Evolutionary conservation across 305 asterid genomes (phyloP), one percentile per base, ranked within the genome.

Genomic region (Vinca major): DNA sequence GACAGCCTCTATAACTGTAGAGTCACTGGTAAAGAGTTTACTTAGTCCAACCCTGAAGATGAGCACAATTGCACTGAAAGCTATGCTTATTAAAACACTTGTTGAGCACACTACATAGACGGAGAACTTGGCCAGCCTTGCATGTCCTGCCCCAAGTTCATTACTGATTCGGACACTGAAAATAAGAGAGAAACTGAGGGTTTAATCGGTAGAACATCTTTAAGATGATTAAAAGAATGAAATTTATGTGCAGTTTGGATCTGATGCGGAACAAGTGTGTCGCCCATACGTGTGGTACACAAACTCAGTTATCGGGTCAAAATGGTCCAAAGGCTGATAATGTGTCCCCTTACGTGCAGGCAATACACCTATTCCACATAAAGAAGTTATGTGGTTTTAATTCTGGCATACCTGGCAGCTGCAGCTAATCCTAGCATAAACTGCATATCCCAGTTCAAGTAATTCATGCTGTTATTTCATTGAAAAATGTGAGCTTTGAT

Each of bases 81-180:
- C 20, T 62, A 63, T 12, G 13, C 78, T 79, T 43, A 76, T 56
- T 7, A 70, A 7, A 21, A 65, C 66, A 49, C 77, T 76, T 7
- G 79, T 73, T 66, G 64, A 9, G 65, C 11, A 63, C 63, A 79
- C 83, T 67, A 79, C 70, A 9, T 76, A 50, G 52, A 76, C 74
- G 0, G 81, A 70, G 71, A 76, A 66, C 51, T 76, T 70, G 8
- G 79, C 81, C 11, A 73, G 74, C 66, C 56, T 70, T 41, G 83
- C 79, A 76, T 79, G 81, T 9, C 81, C 80, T 20, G 79, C 74
- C 7, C 81, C 83, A 1, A 73, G 81, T 72, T 79, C 83, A n/a
- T 79, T 73, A 64, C 76, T 50, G 26, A 79, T 66, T 67, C 74
- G 67, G 33, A 79, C 67, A 4, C 83, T 73, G 80, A 43, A 10